A percentile compares a stretch with the other conserved stretches of the same genome.
Evolutionary conservation across 306 rosid genomes (phyloP).

Genomic region (Clitoria ternatea): DNA sequence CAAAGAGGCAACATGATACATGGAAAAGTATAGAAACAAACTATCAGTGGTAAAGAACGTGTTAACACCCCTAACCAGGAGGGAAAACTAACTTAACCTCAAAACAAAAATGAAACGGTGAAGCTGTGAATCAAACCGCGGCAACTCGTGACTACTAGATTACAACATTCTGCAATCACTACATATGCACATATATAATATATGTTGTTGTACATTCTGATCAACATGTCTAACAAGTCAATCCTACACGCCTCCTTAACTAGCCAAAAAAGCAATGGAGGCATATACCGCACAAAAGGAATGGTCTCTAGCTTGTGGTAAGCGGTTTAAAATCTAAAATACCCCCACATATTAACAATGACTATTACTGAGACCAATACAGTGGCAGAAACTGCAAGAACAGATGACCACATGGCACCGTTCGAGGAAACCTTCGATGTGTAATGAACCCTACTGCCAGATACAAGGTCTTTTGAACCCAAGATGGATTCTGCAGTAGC

Average conservation of each 20-base stretch:
- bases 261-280: constrained; percentile 22
- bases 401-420: constrained; percentile 31
- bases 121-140: not conserved
- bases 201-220: constrained; percentile 8
- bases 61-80: not conserved
- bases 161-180: constrained; percentile 2
- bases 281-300: constrained; percentile 16
- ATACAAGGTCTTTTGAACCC: constrained; percentile 7
- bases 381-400: constrained; percentile 38
- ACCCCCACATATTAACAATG: constrained; percentile 48
- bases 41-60: not conserved
- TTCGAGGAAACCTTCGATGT: constrained; percentile 26
- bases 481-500: not conserved
- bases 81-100: not conserved
- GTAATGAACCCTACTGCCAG: constrained; percentile 20
- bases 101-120: not conserved
- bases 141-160: not conserved
- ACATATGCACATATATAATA: constrained; percentile 19
- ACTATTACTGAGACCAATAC: constrained; percentile 31
- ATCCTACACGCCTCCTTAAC: constrained; percentile 26
- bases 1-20: not conserved
- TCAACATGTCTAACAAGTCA: constrained; percentile 22
- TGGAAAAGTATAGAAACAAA: no score
- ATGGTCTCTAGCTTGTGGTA: constrained; percentile 26
- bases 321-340: constrained; percentile 31